Conservation (phyloP, 2,329 filamentous ascomycete genomes). For the Colletotrichum cuscutae region DNA sequence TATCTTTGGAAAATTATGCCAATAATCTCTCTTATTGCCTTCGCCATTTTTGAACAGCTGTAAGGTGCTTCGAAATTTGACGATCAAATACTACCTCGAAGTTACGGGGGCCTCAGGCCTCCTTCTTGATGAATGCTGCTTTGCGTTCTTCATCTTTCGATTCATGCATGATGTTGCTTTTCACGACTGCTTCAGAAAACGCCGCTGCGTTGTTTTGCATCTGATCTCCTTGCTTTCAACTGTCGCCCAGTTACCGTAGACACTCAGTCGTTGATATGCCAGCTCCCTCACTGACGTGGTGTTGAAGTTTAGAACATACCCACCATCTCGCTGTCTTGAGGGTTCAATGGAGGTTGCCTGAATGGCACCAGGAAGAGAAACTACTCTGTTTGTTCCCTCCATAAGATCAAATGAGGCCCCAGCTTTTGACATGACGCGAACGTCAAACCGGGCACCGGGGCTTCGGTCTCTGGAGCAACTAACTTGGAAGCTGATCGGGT, state of each 20-base stretch:
- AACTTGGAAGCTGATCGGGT: slow-evolving; percentile 40
- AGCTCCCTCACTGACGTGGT: slow-evolving; percentile 22
- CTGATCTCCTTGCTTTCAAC: slow-evolving; percentile 2
- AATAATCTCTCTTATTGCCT: too few relatives aligned
- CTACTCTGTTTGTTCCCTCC: slow-evolving; percentile 40
- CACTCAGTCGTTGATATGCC: slow-evolving; percentile 37
- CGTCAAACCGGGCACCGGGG: slow-evolving; percentile 20
- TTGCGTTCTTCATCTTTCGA: background rate
- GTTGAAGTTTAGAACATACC: slow-evolving; percentile 33
- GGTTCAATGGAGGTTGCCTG: slow-evolving; percentile 26
- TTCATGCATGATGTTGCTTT: background rate
- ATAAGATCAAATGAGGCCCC: slow-evolving; percentile 40
- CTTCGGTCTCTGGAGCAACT: slow-evolving; percentile 18
- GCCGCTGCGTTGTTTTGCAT: background rate
- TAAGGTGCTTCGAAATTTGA: too few relatives aligned
- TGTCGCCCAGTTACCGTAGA: slow-evolving; percentile 31
- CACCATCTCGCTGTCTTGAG: slow-evolving; percentile 11
- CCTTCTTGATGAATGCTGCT: background rate
- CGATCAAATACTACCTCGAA: background rate
- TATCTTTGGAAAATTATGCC: too few relatives aligned
- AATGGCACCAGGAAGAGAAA: slow-evolving; percentile 35
- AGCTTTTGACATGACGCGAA: slow-evolving; percentile 36
- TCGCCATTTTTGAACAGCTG: too few relatives aligned
- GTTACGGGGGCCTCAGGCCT: background rate
- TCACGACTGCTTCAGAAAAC: background rate